These are phyloP conservation scores for Russula griseocarnosa DNA, from an alignment of 768 basidiomycete species.

Conservation along the genomic window DNA sequence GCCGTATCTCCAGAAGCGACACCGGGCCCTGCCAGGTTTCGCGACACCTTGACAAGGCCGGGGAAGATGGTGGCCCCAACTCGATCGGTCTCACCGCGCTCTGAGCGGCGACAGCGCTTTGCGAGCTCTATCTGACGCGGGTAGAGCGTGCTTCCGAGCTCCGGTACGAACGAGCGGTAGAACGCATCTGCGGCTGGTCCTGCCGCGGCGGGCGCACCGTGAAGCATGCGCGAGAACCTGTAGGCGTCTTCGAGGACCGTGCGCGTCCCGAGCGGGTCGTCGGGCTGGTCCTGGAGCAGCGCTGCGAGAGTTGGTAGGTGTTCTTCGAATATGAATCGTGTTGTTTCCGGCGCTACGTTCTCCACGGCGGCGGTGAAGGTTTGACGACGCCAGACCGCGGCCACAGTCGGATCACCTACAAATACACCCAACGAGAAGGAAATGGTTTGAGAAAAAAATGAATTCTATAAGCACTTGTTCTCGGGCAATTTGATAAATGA, in stretches of 20 bases:
- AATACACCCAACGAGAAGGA: background rate
- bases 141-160: slow-evolving; percentile 68
- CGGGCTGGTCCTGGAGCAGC: slow-evolving; percentile 39
- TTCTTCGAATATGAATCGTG: slow-evolving; percentile 60
- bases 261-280: slow-evolving; percentile 39
- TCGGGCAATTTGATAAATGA: background rate
- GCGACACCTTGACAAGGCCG: slow-evolving; percentile 77
- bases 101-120: slow-evolving; percentile 74
- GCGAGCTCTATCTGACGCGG: slow-evolving; percentile 81
- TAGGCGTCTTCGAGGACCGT: slow-evolving; percentile 71
- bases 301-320: slow-evolving; percentile 63
- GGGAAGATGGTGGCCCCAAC: slow-evolving; percentile 87
- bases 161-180: slow-evolving; percentile 84
- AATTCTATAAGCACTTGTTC: background rate
- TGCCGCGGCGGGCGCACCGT: slow-evolving; percentile 54
- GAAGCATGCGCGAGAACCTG: slow-evolving; percentile 81
- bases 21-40: slow-evolving; percentile 37
- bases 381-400: slow-evolving; percentile 84
- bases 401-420: slow-evolving; percentile 81
- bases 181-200: slow-evolving; percentile 61
- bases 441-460: background rate
- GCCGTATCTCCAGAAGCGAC: slow-evolving; percentile 44
- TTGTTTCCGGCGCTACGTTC: slow-evolving; percentile 66
- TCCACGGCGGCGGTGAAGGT: slow-evolving; percentile 87
- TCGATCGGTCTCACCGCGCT: slow-evolving; percentile 64